A percentile compares a stretch with the other conserved stretches of the same genome.
phyloP scores from a whole-genome alignment of 73 alveolate genomes.

The Effrenium voratum region DNA sequence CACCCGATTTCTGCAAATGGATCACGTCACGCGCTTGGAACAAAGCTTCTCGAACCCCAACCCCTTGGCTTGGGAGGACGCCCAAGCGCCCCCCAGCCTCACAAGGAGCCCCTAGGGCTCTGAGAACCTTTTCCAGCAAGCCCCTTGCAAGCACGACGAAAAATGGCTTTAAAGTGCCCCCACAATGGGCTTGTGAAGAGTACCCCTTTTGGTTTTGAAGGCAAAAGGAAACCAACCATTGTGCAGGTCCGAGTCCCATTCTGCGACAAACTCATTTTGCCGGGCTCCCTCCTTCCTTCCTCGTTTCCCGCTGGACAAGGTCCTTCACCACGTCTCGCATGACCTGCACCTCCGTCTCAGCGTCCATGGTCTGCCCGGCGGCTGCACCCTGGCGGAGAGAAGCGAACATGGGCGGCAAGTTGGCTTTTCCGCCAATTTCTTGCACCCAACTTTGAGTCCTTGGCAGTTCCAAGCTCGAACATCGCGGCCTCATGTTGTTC shows the following conservation, averaged over 20 bases:
- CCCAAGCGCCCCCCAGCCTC: not conserved
- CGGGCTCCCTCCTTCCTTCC: too few species aligned
- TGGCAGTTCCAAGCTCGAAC: too few species aligned
- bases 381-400: conserved; percentile 11
- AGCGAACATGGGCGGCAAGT: not conserved
- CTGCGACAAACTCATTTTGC: too few species aligned
- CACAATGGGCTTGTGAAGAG: too few species aligned
- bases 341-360: conserved; percentile 65
- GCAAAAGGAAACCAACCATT: not conserved
- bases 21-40: not conserved
- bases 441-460: too few species aligned
- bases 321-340: conserved; percentile 61
- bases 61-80: too few species aligned
- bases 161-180: too few species aligned
- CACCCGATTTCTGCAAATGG: not conserved
- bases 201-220: not conserved
- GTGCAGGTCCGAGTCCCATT: not conserved
- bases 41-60: not conserved
- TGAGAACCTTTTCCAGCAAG: not conserved
- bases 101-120: not conserved
- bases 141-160: too few species aligned
- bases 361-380: conserved; percentile 49
- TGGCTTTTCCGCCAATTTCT: too few species aligned
- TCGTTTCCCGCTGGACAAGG: not conserved
- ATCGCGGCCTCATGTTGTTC: too few species aligned